Evolutionary conservation across 805 yeast species (phyloP).

Genomic region (Pichia heedii): DNA sequence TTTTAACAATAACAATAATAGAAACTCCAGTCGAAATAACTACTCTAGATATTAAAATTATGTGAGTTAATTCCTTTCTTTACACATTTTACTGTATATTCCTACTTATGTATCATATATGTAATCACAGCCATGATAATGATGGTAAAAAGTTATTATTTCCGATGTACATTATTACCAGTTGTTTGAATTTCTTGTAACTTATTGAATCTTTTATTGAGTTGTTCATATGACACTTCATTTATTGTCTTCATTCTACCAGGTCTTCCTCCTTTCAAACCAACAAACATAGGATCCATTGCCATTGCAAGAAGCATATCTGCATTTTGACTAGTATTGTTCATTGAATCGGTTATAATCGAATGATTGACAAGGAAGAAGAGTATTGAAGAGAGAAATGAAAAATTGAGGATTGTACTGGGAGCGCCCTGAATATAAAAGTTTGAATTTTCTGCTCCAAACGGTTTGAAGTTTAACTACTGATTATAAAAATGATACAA

Average conservation of each 20-base stretch:
- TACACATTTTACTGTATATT: background rate
- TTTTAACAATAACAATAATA: conserved; percentile 3
- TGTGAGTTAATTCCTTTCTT: background rate
- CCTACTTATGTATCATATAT: background rate
- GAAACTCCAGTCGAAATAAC: background rate
- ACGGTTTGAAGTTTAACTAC: no score
- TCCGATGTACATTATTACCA: no score
- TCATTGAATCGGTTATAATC: no score
- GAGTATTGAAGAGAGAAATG: no score
- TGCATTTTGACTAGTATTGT: background rate
- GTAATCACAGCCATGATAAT: no score
- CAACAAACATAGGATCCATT: conserved; percentile 7
- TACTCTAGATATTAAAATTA: background rate
- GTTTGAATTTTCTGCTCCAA: no score
- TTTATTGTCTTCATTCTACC: conserved; percentile 7
- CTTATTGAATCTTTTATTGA: background rate
- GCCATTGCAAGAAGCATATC: conserved; percentile 9
- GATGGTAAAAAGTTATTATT: no score
- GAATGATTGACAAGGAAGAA: no score
- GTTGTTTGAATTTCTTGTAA: no score
- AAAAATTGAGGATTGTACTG: no score
- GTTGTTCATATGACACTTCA: background rate
- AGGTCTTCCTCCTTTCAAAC: background rate
- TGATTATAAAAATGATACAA: no score
- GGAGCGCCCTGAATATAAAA: no score